Percentiles rank a stretch among this genome's conserved stretches.
Conservation (phyloP, 208 protist species). For the Leishmania aethiopica region DNA sequence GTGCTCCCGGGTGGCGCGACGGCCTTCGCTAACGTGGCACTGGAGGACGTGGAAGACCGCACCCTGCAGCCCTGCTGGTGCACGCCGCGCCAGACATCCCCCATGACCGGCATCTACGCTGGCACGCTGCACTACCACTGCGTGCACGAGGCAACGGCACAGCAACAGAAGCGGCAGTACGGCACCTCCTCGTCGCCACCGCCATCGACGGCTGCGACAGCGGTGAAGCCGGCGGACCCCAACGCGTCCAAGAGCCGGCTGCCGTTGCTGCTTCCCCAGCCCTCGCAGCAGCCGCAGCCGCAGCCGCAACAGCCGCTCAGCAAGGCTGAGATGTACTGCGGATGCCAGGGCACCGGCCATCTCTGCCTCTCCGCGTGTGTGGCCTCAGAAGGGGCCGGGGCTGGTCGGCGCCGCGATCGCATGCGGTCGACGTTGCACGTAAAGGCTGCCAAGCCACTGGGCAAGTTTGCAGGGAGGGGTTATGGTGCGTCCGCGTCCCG, state of each 20-base stretch:
- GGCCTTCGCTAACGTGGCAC: constrained; percentile 12
- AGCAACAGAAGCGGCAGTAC: constrained; percentile 11
- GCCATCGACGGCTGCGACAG: background rate
- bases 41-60: constrained; percentile 27
- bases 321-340: constrained; percentile 38
- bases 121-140: constrained; percentile 87
- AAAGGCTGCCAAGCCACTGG: background rate
- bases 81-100: constrained; percentile 54
- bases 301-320: background rate
- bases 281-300: background rate
- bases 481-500: background rate
- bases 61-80: constrained; percentile 81
- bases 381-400: constrained; percentile 1
- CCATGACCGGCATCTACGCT: constrained; percentile 42
- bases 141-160: constrained; percentile 39
- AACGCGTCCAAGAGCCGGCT: background rate
- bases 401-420: constrained; percentile 8
- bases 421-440: constrained; percentile 18
- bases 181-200: constrained; percentile 5
- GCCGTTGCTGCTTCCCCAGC: background rate
- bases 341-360: constrained; percentile 75
- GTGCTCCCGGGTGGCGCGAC: constrained; percentile 7
- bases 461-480: background rate
- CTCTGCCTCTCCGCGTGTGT: constrained; percentile 37
- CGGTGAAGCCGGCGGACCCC: background rate